Evolutionary conservation across 257 asterid species (phyloP), one percentile per base, ranked within the genome.

Genomic region (Knoxia roxburghii): DNA sequence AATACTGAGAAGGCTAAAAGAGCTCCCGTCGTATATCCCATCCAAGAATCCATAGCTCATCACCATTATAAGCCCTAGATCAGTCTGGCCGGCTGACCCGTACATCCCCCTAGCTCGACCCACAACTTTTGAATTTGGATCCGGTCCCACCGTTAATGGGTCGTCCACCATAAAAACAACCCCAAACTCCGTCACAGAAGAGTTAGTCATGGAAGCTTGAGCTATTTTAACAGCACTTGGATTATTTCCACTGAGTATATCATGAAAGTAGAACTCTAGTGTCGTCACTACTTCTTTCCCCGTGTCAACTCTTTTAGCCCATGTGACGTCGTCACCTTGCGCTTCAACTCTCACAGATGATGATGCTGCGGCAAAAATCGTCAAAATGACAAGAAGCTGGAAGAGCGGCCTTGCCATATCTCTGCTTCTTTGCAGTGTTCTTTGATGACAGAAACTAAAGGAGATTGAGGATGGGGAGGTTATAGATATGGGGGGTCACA

Each of bases 71-170:
- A 88, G 84, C 27, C 87, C 85, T 0, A 83, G 0, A 24, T 86
- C 95, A 2, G 84, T 66, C 68, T 80, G 87, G 43, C 87, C 87
- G 2, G 88, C 89, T 0, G 91, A 79, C 0, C 95, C 96, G 24
- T 90, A 90, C 62, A 88, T n/a, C 14, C 97, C 97, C 35, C 95
- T 73, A 24, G 97, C 97, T 27, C 86, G 85, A 1, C 97, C 97
- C 18, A 90, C 70, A 0, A 68, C 15, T 73, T 76, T 86, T 1
- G 97, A 85, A 0, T 77, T 51, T 0, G 80, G 81, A 0, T 81
- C 88, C 0, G 91, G 95, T 58, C 95, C 87, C 0, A 76, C 64
- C 2, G 97, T 91, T 41, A 91, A 65, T 20, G 88, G 77, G 23
- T 88, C 97, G 20, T 91, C 97, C 5, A 84, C 66, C 96, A 91